Conservation (phyloP, 345 rosid species). For the Crucihimalaya himalaica region DNA sequence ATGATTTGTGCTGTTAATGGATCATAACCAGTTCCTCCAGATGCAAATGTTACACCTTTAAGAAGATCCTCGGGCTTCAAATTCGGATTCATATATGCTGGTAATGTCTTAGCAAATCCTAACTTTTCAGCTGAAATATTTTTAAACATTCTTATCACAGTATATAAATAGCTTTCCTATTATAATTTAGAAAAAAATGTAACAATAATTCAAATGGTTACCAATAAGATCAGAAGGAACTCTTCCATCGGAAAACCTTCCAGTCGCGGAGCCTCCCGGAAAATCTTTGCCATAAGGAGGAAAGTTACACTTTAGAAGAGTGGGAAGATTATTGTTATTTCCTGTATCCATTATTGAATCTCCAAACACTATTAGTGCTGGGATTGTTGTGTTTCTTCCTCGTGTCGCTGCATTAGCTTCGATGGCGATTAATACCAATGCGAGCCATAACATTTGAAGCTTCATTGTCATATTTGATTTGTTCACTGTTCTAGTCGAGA, state of each 20-base stretch:
- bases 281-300: constrained; percentile 29
- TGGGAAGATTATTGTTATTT: constrained; percentile 17
- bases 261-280: background rate
- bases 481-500: background rate
- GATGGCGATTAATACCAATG: background rate
- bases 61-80: constrained; percentile 22
- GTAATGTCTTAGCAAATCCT: constrained; percentile 51
- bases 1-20: constrained; percentile 46
- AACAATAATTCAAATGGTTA: background rate
- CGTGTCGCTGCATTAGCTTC: background rate
- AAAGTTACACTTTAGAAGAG: background rate
- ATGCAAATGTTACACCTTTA: constrained; percentile 64
- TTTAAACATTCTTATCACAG: background rate
- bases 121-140: constrained; percentile 46
- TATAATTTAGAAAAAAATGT: no score
- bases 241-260: constrained; percentile 39
- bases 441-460: background rate
- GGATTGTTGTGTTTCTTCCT: background rate
- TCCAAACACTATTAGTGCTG: constrained; percentile 22
- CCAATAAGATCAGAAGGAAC: constrained; percentile 28
- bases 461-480: constrained; percentile 9
- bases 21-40: constrained; percentile 64
- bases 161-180: background rate
- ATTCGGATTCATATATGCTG: constrained; percentile 53
- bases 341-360: constrained; percentile 37